phyloP scores from a whole-genome alignment of 2,329 filamentous ascomycete genomes.

The Blumeriella jaapii region DNA sequence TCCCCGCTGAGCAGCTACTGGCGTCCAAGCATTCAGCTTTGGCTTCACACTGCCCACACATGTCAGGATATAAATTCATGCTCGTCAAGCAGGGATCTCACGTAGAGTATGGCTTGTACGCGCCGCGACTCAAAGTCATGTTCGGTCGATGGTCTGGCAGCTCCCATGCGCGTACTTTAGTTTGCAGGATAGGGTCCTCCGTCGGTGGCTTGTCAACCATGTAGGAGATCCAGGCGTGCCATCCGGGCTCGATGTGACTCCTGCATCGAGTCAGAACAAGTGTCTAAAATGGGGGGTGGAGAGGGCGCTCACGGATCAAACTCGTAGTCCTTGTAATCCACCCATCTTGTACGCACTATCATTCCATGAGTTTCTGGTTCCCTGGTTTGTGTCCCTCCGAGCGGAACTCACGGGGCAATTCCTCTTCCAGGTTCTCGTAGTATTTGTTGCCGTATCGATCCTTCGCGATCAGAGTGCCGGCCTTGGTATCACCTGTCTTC shows the following conservation, averaged over 20 bases:
- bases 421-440: slow-evolving; percentile 84
- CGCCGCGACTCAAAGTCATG: slow-evolving; percentile 62
- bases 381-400: no score
- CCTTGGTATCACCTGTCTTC: slow-evolving; percentile 81
- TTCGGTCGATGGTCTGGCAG: slow-evolving; percentile 59
- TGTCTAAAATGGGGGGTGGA: no score
- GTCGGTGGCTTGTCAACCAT: slow-evolving; percentile 76
- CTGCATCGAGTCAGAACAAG: slow-evolving; percentile 25
- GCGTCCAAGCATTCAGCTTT: slow-evolving; percentile 43
- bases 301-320: slow-evolving; percentile 59
- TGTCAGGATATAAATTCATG: slow-evolving; percentile 5
- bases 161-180: slow-evolving; percentile 65
- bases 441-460: slow-evolving; percentile 96
- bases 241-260: slow-evolving; percentile 86
- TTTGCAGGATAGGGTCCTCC: slow-evolving; percentile 59
- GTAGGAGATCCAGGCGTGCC: slow-evolving; percentile 98
- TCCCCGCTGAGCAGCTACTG: slow-evolving; percentile 26
- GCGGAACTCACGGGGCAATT: slow-evolving; percentile 74
- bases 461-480: slow-evolving; percentile 69
- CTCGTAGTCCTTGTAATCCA: slow-evolving; percentile 88
- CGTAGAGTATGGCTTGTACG: slow-evolving; percentile 93
- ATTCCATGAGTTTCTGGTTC: slow-evolving; percentile 7
- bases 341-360: slow-evolving; percentile 87
- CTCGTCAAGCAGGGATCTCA: slow-evolving; percentile 39
- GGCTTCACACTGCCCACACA: slow-evolving; percentile 35